These are phyloP conservation scores for Ulmus americana DNA, from an alignment of 331 rosid species.

Conservation along the genomic window DNA sequence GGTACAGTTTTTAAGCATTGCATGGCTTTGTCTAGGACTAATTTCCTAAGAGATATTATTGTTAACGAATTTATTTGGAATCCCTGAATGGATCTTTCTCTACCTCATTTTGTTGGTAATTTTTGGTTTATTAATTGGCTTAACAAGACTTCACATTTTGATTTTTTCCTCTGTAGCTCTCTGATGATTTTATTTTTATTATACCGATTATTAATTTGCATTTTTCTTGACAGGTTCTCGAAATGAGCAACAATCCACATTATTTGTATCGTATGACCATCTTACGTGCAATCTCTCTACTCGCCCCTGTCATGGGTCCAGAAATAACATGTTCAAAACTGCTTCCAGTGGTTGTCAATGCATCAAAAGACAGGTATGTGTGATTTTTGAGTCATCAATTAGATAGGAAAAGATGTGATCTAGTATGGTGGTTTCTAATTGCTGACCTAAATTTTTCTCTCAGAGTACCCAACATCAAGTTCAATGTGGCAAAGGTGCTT, in stretches of 20 bases:
- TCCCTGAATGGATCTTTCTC: no score
- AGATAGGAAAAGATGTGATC: slow-evolving; percentile 8
- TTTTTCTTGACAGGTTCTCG: slow-evolving; percentile 60
- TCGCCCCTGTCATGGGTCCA: slow-evolving; percentile 90
- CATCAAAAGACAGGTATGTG: slow-evolving; percentile 77
- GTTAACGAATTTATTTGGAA: no score
- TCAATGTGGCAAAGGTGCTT: slow-evolving; percentile 87
- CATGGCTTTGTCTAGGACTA: neutral
- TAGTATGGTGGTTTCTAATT: slow-evolving; percentile 17
- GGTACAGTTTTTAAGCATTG: neutral
- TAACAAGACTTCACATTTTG: neutral
- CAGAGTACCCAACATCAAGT: slow-evolving; percentile 94
- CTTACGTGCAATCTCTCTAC: slow-evolving; percentile 73
- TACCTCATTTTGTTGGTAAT: neutral
- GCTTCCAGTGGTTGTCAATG: slow-evolving; percentile 59
- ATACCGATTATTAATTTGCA: slow-evolving; percentile 4
- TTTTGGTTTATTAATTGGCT: neutral
- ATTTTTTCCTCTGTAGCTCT: neutral
- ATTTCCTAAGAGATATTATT: neutral
- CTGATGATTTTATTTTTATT: neutral
- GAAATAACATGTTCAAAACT: slow-evolving; percentile 79
- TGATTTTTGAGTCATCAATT: neutral
- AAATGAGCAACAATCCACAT: slow-evolving; percentile 79
- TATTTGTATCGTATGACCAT: slow-evolving; percentile 95
- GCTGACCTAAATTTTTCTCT: slow-evolving; percentile 14